Evolutionary conservation across 1,284 basidiomycete genomes (phyloP), one percentile per base, ranked within the genome.

Genomic region (Cryptococcus sp.): DNA sequence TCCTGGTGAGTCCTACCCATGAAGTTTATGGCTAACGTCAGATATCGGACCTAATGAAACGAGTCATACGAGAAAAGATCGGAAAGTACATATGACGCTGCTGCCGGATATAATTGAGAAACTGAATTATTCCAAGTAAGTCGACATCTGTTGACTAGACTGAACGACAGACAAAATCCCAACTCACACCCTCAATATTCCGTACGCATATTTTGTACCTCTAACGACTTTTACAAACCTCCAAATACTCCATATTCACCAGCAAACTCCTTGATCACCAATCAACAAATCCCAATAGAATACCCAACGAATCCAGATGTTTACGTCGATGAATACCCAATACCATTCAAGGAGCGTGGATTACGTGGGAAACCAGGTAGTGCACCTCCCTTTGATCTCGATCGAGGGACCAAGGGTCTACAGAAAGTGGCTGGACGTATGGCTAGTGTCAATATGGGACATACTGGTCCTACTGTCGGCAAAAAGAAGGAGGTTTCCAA

Each of bases 311-410:
- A 88, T 19, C 93, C 89, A 65, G 93, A 97, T 80, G 85, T 93
- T 47, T 83, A 86, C 62, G 82, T 96, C 36, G 94, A 97, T 69
- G 80, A 78, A 52, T 78, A 79, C 3, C 77, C 81, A 45, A 75
- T 94, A 28, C 78, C 78, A 11, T 89, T 87, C 48, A 93, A 87
- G 70, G 76, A 91, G 60, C 90, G 91, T 67, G 93, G 93, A 2
- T 76, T 97, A 63, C 93, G 96, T 79, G 96, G 96, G 75, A 94
- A 91, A 67, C 86, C 91, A n/a, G 92, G 92, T 0, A 96, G 90
- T 47, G 89, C 92, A 1, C 91, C 92, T 18, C 92, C 92, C 1
- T 86, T 91, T 10, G 86, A 94, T 68, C 74, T 97, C 36, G 82
- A 82, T 36, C 85, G 82, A 69, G 68, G 56, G n/a, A 46, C 54